Base-by-base conservation (phyloP, 805 yeast species). In the Lipomyces chichibuensis region DNA sequence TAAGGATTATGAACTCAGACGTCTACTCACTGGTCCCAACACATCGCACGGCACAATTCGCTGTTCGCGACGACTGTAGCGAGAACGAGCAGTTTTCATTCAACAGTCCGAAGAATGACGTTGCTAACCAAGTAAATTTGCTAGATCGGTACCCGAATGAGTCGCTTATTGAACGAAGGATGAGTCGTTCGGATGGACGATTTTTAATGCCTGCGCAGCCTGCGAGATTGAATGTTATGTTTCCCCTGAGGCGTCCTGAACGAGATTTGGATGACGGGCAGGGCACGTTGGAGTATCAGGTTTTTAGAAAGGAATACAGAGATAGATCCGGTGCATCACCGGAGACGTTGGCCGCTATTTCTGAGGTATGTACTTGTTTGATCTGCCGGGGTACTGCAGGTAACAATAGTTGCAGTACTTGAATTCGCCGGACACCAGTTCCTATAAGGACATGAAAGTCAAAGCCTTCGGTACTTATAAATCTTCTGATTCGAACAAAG, bases 291-390 rank as follows among this genome's bases (percentile, higher is more conserved):
- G 55, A 9, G 55, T 52, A 52, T 52, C 33, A 25, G 17, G 33
- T 23, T 13, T 52, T 52, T 29, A 52, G 55, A 29, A 52, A 25
- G 32, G 33, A 52, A 23, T 32, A 52, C 9, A 13, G 33, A 2
- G 17, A 25, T 29, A 52, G 33, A 23, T 52, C 55, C 14, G 67
- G 65, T 6, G 67, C 32, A 0, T 59, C 67, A 27, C 64, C 67
- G 9, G 64, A 60, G 37, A 65, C 67, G 2, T 60, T 65, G 33
- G 67, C 64, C 14, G 67, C 67, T 29, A 65, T 65, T 37, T 62
- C 67, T 7, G 57, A 64, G 29, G 66, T 64, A 17, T 5, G 60
- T 53, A 9, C 3, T 39, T 14, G 25, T 14, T 32, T 11, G 37
- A 57, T 33, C 29, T 35, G 9, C 55, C 14, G 8, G 29, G 7